Evolutionary conservation across 164 flowering plant species (phyloP), one percentile per base, ranked within the genome.

Genomic region (Dillenia turbinata): DNA sequence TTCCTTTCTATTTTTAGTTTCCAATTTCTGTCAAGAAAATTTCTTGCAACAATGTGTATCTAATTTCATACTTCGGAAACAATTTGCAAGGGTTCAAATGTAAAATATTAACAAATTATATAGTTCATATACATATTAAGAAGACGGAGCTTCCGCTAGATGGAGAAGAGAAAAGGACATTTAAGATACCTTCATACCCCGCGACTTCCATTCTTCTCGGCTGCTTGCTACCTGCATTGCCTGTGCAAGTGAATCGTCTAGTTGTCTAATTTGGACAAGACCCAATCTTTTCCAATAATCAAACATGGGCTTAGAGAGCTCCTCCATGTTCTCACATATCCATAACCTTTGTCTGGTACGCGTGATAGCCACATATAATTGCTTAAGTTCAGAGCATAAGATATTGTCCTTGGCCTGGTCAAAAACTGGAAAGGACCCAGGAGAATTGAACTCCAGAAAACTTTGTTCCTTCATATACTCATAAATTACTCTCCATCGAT

Each of bases 331-430:
- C 64, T 90, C 97, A 77, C 82, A 88, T 10, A 90, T 76, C 97
- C 97, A 88, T 26, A 90, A 68, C 66, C 97, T 75, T 66, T 90
- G 95, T 54, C 85, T 73, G 1, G 97, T 88, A 52, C 95, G 92
- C 61, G 97, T 90, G 12, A 90, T 78, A 57, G 97, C 97, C 43
- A 90, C 95, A 76, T 90, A 88, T 22, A 90, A 58, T 57, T 86
- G 95, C 74, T 86, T 90, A 61, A 90, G 75, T 66, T 90, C 97
- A 49, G 95, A 85, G 68, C 92, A 88, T 58, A 90, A 62, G 53
- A 83, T 19, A 53, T 72, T 80, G 78, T 88, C 91, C 56, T 80
- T 84, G 26, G 76, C 66, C 54, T 60, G 45, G 44, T 70, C 68
- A 57, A 86, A 90, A n/a, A 59, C 64, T 14, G 89, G 89, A 65